phyloP scores from a whole-genome alignment of 306 rosid species.

The Vigna unguiculata region DNA sequence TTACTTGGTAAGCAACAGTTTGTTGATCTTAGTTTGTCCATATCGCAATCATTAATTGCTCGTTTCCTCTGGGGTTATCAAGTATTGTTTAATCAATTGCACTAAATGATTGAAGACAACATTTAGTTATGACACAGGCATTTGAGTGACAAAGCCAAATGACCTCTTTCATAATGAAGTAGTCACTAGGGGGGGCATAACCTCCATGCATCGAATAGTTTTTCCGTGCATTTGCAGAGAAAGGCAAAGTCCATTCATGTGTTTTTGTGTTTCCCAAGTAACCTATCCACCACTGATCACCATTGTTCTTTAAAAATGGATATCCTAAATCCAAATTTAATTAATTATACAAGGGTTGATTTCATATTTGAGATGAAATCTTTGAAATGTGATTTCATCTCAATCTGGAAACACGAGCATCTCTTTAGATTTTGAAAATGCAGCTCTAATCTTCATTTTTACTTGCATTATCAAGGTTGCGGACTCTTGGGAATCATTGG shows the following conservation, averaged over 20 bases:
- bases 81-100: conserved; percentile 23
- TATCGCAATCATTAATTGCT: conserved; percentile 15
- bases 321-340: conserved; percentile 28
- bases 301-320: conserved; percentile 11
- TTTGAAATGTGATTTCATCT: conserved; percentile 39
- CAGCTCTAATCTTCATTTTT: conserved; percentile 39
- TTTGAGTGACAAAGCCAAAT: conserved; percentile 23
- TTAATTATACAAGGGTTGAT: conserved; percentile 17
- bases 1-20: conserved; percentile 72
- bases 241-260: conserved; percentile 13
- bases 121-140: background rate
- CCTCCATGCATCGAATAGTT: conserved; percentile 28
- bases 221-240: conserved; percentile 19
- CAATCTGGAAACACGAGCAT: conserved; percentile 29
- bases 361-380: background rate
- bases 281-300: conserved; percentile 3
- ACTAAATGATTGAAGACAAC: conserved; percentile 22
- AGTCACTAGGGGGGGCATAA: conserved; percentile 4
- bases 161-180: conserved; percentile 6
- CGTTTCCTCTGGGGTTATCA: conserved; percentile 11
- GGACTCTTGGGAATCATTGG: conserved; percentile 94
- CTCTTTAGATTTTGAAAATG: conserved; percentile 31
- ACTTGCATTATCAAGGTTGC: conserved; percentile 70
- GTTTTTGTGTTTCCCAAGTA: conserved; percentile 24
- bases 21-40: conserved; percentile 16